Conservation (phyloP, 1,284 basidiomycete genomes). For the Schizophyllum commune region DNA sequence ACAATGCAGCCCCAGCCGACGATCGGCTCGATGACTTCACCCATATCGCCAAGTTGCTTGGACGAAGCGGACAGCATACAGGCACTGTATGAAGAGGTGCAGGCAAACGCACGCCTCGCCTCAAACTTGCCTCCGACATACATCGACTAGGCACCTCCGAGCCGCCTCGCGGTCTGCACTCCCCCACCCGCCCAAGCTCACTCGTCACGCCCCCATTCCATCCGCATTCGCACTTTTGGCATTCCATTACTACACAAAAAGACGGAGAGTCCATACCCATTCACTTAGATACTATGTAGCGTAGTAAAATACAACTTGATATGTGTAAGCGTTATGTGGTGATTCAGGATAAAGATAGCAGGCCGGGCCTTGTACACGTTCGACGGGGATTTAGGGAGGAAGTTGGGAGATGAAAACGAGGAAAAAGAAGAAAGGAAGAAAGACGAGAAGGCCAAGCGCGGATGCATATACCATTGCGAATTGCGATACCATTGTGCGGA, state of each 20-base stretch:
- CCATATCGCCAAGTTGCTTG: too few relatives aligned
- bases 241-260: background rate
- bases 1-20: too few relatives aligned
- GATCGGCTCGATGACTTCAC: too few relatives aligned
- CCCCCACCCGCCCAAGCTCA: too few relatives aligned
- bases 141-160: too few relatives aligned
- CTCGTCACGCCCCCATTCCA: background rate
- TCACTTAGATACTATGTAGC: constrained; percentile 1
- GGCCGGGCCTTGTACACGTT: background rate
- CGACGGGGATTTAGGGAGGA: background rate
- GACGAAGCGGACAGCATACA: too few relatives aligned
- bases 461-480: constrained; percentile 7
- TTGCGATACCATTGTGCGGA: constrained; percentile 7
- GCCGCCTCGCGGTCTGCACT: too few relatives aligned
- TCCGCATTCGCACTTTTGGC: background rate
- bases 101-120: too few relatives aligned
- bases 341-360: constrained; percentile 9
- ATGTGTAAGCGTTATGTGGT: constrained; percentile 7
- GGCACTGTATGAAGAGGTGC: too few relatives aligned
- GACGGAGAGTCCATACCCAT: background rate
- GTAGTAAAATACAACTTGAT: constrained; percentile 12
- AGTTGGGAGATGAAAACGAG: background rate
- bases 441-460: constrained; percentile 4
- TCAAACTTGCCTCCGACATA: too few relatives aligned
- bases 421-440: background rate